These are phyloP conservation scores for Naganishia liquefaciens DNA, from an alignment of 1,284 basidiomycete genomes.

Conservation along the genomic window DNA sequence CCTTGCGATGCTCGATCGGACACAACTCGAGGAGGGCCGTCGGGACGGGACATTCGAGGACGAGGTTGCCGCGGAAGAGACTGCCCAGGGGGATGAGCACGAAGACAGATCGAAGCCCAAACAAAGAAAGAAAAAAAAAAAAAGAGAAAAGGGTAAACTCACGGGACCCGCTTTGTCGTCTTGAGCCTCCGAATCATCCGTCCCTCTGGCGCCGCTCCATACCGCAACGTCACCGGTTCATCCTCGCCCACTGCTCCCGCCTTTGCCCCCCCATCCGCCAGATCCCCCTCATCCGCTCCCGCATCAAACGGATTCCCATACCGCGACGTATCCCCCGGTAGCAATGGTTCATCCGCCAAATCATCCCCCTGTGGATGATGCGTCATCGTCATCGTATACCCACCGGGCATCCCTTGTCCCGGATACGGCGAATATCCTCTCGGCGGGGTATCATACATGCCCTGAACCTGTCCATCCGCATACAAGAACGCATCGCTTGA, in stretches of 20 bases:
- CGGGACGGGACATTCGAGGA: conserved; percentile 82
- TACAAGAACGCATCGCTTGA: conserved; percentile 5
- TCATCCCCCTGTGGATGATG: conserved; percentile 25
- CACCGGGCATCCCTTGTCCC: conserved; percentile 8
- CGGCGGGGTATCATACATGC: neutral
- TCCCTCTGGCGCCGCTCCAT: conserved; percentile 76
- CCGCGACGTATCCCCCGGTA: conserved; percentile 8
- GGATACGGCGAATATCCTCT: conserved; percentile 21
- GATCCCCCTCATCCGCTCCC: conserved; percentile 1
- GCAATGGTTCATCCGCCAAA: conserved; percentile 29
- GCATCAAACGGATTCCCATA: conserved; percentile 30
- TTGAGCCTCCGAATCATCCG: conserved; percentile 81
- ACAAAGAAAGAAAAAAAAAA: neutral
- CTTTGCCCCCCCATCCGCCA: conserved; percentile 3
- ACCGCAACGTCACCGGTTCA: conserved; percentile 56
- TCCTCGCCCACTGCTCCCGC: conserved; percentile 40
- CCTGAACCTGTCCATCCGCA: conserved; percentile 23
- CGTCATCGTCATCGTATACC: too few relatives aligned
- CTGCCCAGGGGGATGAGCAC: conserved; percentile 46
- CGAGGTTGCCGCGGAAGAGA: conserved; percentile 87
- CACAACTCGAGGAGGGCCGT: conserved; percentile 80
- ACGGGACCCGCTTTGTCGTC: conserved; percentile 85
- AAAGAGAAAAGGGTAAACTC: conserved; percentile 44
- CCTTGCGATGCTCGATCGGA: conserved; percentile 61
- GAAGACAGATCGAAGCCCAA: neutral